phyloP scores from a whole-genome alignment of 1,139 yeast genomes.

The Candida sojae region DNA sequence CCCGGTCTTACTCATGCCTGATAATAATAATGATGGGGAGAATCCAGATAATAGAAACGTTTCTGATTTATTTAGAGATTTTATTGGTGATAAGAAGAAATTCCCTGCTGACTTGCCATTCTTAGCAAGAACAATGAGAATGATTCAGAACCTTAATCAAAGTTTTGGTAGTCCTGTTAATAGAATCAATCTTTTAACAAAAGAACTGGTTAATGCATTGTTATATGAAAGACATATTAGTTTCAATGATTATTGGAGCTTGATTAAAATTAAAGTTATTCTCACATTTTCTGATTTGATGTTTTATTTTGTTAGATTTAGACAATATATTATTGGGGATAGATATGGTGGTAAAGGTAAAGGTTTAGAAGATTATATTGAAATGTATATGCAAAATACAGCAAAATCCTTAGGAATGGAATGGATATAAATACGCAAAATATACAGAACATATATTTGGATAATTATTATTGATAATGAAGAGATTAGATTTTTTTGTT shows the following conservation, averaged over 20 bases:
- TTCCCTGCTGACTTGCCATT: constrained; percentile 70
- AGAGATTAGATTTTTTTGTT: neutral
- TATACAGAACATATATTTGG: too few species aligned
- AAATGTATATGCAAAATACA: constrained; percentile 41
- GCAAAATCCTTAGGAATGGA: constrained; percentile 46
- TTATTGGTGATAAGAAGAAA: constrained; percentile 61
- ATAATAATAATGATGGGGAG: neutral
- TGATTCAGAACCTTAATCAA: constrained; percentile 70
- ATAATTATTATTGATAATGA: neutral
- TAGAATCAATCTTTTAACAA: constrained; percentile 62
- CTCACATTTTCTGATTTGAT: constrained; percentile 45
- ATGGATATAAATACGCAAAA: constrained; percentile 13
- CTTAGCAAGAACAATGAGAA: constrained; percentile 69
- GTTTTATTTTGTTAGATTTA: constrained; percentile 41
- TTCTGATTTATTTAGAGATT: constrained; percentile 29
- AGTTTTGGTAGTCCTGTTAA: constrained; percentile 73
- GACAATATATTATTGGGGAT: constrained; percentile 38
- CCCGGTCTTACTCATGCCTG: constrained; percentile 32
- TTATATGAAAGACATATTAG: constrained; percentile 17
- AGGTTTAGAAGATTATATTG: constrained; percentile 52
- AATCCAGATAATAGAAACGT: constrained; percentile 16
- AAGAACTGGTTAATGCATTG: constrained; percentile 46
- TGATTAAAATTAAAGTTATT: constrained; percentile 35
- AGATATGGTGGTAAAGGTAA: constrained; percentile 32
- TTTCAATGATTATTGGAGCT: constrained; percentile 22